Evolutionary conservation across 768 basidiomycete species (phyloP).

Genomic region (Kwoniella newhampshirensis): DNA sequence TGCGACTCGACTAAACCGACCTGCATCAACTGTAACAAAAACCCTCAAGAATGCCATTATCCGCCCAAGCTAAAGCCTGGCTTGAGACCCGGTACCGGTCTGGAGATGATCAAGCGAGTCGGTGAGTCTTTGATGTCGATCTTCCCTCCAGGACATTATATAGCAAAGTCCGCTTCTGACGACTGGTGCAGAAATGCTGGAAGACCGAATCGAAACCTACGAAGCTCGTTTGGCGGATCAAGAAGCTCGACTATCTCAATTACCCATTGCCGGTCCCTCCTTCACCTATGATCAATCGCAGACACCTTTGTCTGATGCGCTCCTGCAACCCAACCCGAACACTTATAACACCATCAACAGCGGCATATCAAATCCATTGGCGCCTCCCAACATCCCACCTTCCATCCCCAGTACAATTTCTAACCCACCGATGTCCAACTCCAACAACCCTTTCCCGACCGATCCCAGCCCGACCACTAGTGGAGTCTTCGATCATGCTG

Average conservation of each 20-base stretch:
- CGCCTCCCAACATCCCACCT: not conserved
- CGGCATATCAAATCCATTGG: not conserved
- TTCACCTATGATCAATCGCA: slow-evolving; percentile 14
- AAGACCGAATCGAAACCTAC: slow-evolving; percentile 32
- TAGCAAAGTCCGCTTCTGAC: not conserved
- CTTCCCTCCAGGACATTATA: not conserved
- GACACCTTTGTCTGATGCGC: slow-evolving; percentile 10
- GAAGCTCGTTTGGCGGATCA: slow-evolving; percentile 39
- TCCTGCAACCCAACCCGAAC: slow-evolving; percentile 3
- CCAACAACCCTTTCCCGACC: slow-evolving; percentile 8
- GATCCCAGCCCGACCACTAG: slow-evolving; percentile 14
- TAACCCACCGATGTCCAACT: slow-evolving; percentile 4
- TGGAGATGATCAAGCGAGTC: slow-evolving; percentile 44
- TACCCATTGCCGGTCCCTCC: slow-evolving; percentile 10
- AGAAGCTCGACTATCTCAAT: slow-evolving; percentile 28
- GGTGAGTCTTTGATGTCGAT: slow-evolving; percentile 27
- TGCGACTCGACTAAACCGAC: slow-evolving; percentile 34
- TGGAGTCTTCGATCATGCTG: slow-evolving; percentile 2
- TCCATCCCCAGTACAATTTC: slow-evolving; percentile 10
- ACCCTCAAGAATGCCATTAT: slow-evolving; percentile 44
- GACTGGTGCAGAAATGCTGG: slow-evolving; percentile 31
- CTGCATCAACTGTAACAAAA: slow-evolving; percentile 31
- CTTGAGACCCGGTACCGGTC: slow-evolving; percentile 46
- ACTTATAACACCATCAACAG: not conserved
- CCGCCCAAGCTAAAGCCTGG: slow-evolving; percentile 48